Base-by-base conservation (phyloP, 2,329 filamentous ascomycete species). In the Sclerotinia sclerotiorum region DNA sequence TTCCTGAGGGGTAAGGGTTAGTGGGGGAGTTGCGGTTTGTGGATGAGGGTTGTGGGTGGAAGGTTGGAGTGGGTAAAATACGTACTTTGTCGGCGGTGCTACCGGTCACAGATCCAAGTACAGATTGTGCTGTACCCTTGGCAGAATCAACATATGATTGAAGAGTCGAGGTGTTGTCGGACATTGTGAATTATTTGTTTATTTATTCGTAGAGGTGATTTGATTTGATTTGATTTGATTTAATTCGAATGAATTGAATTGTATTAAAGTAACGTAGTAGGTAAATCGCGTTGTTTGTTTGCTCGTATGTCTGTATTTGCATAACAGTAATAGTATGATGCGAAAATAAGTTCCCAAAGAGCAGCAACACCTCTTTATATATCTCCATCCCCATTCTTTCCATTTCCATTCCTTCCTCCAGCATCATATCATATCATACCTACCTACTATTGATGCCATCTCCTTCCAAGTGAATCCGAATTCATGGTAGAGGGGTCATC, bases 101-200 rank as follows among this genome's bases (percentile, higher is more conserved):
- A 75, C 93, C 93, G 13, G 91, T 94, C 68, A 97, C 70, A 70
- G 82, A 85, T 72, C 92, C 92, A 62, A 95, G 74, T 62, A 84
- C 87, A 71, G 85, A 90, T 81, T 97, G 92, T 65, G 89, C 86
- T 67, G 88, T 83, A 73, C 91, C 92, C 49, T 88, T 84, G 75
- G 90, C 91, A 19, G 86, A 85, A 84, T 94, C 90, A 74, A 92
- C 77, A 81, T 89, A 89, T 68, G 91, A 90, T 84, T 94, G 87
- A 77, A 94, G 84, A 72, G 93, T 95, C 71, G 92, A 96, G 46
- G 78, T 77, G 77, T 84, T 83, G 81, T 83, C 81, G 76, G 83
- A 81, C 83, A 84, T 86, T 67, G 58, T 68, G 29, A 57, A 69
- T 65, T 57, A 39, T 44, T 63, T 39, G 5, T 42, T 64, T 54